Evolutionary conservation across 1,284 basidiomycete species (phyloP).

Genomic region (Ganoderma boninense): DNA sequence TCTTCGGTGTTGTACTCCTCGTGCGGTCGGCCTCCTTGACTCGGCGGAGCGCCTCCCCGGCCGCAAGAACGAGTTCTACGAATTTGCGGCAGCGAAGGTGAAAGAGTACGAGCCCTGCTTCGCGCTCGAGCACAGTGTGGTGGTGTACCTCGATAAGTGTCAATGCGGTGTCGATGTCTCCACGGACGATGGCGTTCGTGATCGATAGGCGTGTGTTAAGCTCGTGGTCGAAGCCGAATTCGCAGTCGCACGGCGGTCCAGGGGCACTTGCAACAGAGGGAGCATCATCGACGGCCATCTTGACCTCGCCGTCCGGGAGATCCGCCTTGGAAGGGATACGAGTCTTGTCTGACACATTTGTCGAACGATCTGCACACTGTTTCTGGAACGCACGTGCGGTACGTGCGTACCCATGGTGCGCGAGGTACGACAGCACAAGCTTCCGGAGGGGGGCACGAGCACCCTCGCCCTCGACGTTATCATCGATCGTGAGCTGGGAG

Average conservation of each 20-base stretch:
- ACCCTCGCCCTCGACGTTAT: slow-evolving; percentile 38
- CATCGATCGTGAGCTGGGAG: slow-evolving; percentile 28
- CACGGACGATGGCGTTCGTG: slow-evolving; percentile 69
- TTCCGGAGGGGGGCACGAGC: slow-evolving; percentile 60
- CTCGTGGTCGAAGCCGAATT: slow-evolving; percentile 49
- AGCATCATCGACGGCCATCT: slow-evolving; percentile 30
- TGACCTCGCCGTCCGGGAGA: slow-evolving; percentile 48
- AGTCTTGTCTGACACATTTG: slow-evolving; percentile 21
- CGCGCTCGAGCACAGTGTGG: slow-evolving; percentile 69
- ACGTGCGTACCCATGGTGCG: slow-evolving; percentile 80
- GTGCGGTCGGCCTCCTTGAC: slow-evolving; percentile 51
- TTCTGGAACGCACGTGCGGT: slow-evolving; percentile 71
- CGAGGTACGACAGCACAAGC: slow-evolving; percentile 81
- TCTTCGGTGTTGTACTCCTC: slow-evolving; percentile 24
- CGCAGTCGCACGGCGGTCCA: slow-evolving; percentile 13
- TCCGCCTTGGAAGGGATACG: slow-evolving; percentile 18
- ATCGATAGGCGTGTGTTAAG: slow-evolving; percentile 74
- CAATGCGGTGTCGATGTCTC: slow-evolving; percentile 80
- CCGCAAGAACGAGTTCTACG: slow-evolving; percentile 78
- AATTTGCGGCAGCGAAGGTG: slow-evolving; percentile 85
- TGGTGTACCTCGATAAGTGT: slow-evolving; percentile 60
- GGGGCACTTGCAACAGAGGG: slow-evolving; percentile 20
- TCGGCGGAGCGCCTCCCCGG: slow-evolving; percentile 69
- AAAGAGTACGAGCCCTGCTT: slow-evolving; percentile 74
- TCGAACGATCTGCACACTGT: slow-evolving; percentile 34